Conservation (phyloP, 768 basidiomycete species). For the Lactifluus piperatus region DNA sequence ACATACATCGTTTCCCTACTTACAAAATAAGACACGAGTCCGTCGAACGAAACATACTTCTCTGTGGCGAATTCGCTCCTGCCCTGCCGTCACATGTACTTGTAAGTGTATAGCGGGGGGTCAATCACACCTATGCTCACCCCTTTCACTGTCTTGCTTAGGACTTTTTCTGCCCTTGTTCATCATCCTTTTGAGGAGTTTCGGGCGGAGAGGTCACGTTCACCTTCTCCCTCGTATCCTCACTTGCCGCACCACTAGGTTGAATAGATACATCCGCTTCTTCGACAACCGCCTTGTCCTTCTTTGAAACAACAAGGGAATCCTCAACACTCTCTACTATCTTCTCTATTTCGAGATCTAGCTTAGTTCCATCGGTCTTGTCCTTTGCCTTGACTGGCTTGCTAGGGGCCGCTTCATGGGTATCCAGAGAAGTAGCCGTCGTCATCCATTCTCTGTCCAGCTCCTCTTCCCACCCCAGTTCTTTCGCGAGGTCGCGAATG, state of each 20-base stretch:
- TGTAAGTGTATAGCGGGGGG: background rate
- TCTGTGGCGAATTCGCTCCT: background rate
- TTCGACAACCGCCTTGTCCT: background rate
- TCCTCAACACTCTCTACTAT: background rate
- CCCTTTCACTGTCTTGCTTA: background rate
- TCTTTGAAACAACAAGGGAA: constrained; percentile 3
- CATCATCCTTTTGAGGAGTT: background rate
- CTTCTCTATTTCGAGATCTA: constrained; percentile 11
- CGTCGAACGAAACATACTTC: background rate
- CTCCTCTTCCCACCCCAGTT: constrained; percentile 20
- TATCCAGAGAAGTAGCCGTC: constrained; percentile 5
- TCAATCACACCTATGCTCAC: background rate
- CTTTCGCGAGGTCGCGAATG: constrained; percentile 14
- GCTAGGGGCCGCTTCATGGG: background rate
- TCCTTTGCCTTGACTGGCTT: background rate
- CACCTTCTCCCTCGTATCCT: background rate
- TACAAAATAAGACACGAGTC: background rate
- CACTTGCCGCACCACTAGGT: background rate
- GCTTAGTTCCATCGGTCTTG: background rate
- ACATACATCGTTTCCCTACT: no score
- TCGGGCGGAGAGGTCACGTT: background rate
- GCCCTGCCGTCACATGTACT: background rate
- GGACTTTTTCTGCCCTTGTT: background rate
- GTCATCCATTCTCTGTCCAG: constrained; percentile 12
- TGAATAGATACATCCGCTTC: background rate